These are phyloP conservation scores for Globisporangium emineosum DNA, from an alignment of 352 stramenopile genomes.

Conservation along the genomic window DNA sequence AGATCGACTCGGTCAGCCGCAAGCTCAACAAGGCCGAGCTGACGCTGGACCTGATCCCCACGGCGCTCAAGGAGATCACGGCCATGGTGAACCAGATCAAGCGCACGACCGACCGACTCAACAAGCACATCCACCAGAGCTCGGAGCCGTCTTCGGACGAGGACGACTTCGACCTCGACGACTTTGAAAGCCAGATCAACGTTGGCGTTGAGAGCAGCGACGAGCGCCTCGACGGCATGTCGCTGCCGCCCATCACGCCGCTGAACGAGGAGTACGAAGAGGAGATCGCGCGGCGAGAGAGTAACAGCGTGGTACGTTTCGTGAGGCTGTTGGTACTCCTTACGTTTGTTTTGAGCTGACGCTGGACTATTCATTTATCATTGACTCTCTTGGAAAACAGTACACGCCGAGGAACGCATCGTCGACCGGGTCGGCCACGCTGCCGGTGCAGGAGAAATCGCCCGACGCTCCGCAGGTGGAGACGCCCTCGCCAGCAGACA, in stretches of 20 bases:
- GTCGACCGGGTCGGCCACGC: not conserved
- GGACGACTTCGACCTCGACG: slow-evolving; percentile 47
- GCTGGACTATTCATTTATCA: no score
- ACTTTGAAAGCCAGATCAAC: slow-evolving; percentile 33
- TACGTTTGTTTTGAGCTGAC: no score
- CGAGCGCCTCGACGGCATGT: slow-evolving; percentile 4
- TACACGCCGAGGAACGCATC: slow-evolving; percentile 8
- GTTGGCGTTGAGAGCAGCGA: slow-evolving; percentile 20
- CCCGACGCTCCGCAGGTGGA: no score
- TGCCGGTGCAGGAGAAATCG: not conserved
- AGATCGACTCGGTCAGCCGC: slow-evolving; percentile 46
- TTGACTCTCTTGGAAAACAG: no score
- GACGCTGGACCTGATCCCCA: slow-evolving; percentile 45
- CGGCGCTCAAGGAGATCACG: slow-evolving; percentile 62
- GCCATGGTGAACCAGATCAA: slow-evolving; percentile 74
- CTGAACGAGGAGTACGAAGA: slow-evolving; percentile 62
- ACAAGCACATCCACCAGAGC: slow-evolving; percentile 34
- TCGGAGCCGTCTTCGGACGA: slow-evolving; percentile 38
- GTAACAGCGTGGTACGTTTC: slow-evolving; percentile 30
- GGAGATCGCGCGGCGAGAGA: slow-evolving; percentile 57
- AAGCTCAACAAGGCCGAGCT: slow-evolving; percentile 57
- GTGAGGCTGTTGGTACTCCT: no score
- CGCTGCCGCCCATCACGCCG: slow-evolving; percentile 24
- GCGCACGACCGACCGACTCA: slow-evolving; percentile 54
- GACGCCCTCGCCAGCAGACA: not conserved